Evolutionary conservation across 2,329 filamentous ascomycete genomes (phyloP).

Genomic region (Ophiostoma triangulosporum): DNA sequence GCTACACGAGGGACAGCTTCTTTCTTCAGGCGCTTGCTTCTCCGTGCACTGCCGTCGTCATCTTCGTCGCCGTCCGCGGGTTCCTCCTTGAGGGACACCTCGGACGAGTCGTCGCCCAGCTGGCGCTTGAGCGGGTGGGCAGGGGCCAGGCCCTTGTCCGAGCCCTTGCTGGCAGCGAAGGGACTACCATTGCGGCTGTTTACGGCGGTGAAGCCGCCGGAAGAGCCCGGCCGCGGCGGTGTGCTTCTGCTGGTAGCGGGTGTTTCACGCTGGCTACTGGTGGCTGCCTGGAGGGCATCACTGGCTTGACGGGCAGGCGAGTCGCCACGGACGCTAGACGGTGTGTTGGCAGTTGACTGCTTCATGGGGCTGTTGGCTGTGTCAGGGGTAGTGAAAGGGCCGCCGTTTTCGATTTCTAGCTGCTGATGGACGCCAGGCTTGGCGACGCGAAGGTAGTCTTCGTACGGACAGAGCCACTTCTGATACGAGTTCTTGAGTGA

Average conservation of each 20-base stretch:
- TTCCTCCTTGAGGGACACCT: conserved; percentile 34
- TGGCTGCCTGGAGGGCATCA: conserved; percentile 37
- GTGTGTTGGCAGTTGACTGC: conserved; percentile 45
- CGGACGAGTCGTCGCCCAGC: conserved; percentile 41
- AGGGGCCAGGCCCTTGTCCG: conserved; percentile 25
- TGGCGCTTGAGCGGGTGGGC: conserved; percentile 64
- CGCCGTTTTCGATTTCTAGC: conserved; percentile 83
- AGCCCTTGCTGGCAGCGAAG: conserved; percentile 39
- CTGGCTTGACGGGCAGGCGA: conserved; percentile 51
- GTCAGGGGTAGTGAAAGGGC: conserved; percentile 63
- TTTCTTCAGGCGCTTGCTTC: conserved; percentile 89
- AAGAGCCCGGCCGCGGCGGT: conserved; percentile 37
- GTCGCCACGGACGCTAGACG: conserved; percentile 43
- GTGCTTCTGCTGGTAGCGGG: conserved; percentile 27
- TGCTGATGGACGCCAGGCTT: conserved; percentile 97
- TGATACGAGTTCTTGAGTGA: conserved; percentile 98
- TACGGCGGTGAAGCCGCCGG: conserved; percentile 55
- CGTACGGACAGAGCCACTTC: conserved; percentile 91
- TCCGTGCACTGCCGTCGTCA: conserved; percentile 58
- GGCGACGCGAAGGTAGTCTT: conserved; percentile 79
- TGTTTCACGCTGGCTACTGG: conserved; percentile 31
- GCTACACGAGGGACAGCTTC: conserved; percentile 70
- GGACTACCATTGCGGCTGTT: conserved; percentile 53
- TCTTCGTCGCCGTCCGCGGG: conserved; percentile 35
- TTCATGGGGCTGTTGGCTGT: conserved; percentile 51